Conservation (phyloP, 1,284 basidiomycete species). For the Marasmius oreades region DNA sequence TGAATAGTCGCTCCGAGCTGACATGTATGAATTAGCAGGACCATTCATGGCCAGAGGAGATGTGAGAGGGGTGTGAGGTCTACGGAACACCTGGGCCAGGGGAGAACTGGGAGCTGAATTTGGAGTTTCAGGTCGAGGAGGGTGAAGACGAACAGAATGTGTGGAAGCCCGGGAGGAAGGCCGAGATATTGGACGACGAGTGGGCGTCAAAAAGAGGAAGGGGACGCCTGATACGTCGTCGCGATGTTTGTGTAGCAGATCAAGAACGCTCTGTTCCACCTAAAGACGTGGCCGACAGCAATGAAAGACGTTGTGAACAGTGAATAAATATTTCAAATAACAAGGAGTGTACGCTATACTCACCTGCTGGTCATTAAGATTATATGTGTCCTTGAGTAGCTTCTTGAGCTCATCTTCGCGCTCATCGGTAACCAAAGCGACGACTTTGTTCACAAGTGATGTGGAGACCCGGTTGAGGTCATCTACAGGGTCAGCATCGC, state of each 20-base stretch:
- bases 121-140: constrained; percentile 69
- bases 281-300: constrained; percentile 28
- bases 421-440: constrained; percentile 71
- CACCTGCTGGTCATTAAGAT: constrained; percentile 75
- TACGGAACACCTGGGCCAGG: constrained; percentile 63
- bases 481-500: constrained; percentile 57
- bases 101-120: constrained; percentile 68
- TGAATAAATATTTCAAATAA: constrained; percentile 14
- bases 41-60: constrained; percentile 61
- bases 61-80: constrained; percentile 72
- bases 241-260: constrained; percentile 83
- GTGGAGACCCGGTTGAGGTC: constrained; percentile 50
- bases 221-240: constrained; percentile 81
- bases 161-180: constrained; percentile 79
- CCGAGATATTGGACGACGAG: constrained; percentile 72
- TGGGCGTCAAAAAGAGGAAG: constrained; percentile 76
- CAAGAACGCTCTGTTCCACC: constrained; percentile 76
- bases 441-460: constrained; percentile 64
- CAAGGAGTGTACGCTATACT: constrained; percentile 18
- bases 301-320: constrained; percentile 11
- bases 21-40: constrained; percentile 56
- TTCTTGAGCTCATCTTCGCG: constrained; percentile 82
- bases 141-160: constrained; percentile 58
- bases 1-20: constrained; percentile 52
- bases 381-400: constrained; percentile 67